A percentile compares a stretch with the other conserved stretches of the same genome.
Conservation (phyloP, 2,329 filamentous ascomycete species). For the Ceratocystis destructans region DNA sequence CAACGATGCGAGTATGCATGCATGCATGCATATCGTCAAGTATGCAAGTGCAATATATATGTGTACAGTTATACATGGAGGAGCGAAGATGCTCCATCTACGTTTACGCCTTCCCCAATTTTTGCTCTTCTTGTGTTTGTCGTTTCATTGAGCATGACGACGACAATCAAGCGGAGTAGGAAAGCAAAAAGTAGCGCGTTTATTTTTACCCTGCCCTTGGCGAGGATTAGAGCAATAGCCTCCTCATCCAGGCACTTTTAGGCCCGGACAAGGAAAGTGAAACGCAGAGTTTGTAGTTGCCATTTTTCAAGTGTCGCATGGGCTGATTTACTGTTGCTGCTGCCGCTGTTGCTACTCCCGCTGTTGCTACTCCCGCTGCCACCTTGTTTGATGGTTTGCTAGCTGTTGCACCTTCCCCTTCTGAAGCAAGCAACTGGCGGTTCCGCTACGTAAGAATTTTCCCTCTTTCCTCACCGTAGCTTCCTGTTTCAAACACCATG, state of each 20-base stretch:
- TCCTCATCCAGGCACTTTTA: not conserved
- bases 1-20: not conserved
- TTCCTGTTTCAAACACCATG: not conserved
- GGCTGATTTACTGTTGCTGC: not conserved
- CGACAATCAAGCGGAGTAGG: not conserved
- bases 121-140: not conserved
- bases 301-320: not conserved
- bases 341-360: not conserved
- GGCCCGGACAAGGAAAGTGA: not conserved
- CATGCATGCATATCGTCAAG: not conserved
- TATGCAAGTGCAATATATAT: not conserved
- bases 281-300: conserved; percentile 5
- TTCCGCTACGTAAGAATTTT: not conserved
- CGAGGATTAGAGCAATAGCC: not conserved
- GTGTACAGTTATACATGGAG: not conserved
- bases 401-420: conserved; percentile 9
- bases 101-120: not conserved
- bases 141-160: not conserved
- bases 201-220: not conserved
- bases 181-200: not conserved
- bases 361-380: not conserved
- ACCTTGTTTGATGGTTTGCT: not conserved
- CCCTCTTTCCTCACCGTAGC: not conserved
- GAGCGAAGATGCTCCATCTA: not conserved
- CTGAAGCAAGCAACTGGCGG: not conserved